Conservation (phyloP, 2,329 filamentous ascomycete genomes). For the Simplicillium sp. region DNA sequence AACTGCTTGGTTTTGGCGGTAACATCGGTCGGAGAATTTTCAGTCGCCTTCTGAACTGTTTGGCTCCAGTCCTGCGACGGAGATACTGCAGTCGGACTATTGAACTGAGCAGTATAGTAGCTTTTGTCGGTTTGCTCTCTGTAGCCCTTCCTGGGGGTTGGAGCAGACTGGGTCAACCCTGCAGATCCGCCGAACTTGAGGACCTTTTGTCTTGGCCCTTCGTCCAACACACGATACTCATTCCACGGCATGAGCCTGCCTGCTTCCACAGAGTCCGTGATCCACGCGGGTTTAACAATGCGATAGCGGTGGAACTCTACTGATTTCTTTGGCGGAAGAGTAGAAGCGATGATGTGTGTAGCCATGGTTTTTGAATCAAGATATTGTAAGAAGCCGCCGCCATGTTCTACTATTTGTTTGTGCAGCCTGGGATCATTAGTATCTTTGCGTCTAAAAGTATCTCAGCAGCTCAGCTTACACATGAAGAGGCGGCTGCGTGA, state of each 20-base stretch:
- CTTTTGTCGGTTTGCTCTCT: conserved; percentile 71
- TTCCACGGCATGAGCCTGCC: conserved; percentile 80
- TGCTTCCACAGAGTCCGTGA: conserved; percentile 78
- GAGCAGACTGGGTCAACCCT: conserved; percentile 57
- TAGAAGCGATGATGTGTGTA: conserved; percentile 91
- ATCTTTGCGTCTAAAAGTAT: neutral
- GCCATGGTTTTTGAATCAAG: conserved; percentile 89
- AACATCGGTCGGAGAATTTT: conserved; percentile 8
- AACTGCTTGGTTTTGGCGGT: neutral
- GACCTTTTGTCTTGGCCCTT: conserved; percentile 73
- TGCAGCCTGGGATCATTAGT: conserved; percentile 47
- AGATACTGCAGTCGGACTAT: conserved; percentile 18
- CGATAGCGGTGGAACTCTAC: conserved; percentile 82
- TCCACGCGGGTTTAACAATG: conserved; percentile 90
- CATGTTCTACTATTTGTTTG: conserved; percentile 78
- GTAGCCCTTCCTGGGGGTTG: conserved; percentile 53
- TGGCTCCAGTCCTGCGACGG: conserved; percentile 18
- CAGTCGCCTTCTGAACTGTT: conserved; percentile 16
- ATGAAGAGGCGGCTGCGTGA: conserved; percentile 87
- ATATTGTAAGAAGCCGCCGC: conserved; percentile 92
- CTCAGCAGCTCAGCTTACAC: conserved; percentile 35
- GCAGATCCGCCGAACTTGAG: conserved; percentile 53
- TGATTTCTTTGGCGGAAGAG: conserved; percentile 83
- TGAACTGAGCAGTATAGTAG: conserved; percentile 72
- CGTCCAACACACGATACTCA: conserved; percentile 73